Conservation (phyloP, 208 protist species). For the Naegleria fowleri region DNA sequence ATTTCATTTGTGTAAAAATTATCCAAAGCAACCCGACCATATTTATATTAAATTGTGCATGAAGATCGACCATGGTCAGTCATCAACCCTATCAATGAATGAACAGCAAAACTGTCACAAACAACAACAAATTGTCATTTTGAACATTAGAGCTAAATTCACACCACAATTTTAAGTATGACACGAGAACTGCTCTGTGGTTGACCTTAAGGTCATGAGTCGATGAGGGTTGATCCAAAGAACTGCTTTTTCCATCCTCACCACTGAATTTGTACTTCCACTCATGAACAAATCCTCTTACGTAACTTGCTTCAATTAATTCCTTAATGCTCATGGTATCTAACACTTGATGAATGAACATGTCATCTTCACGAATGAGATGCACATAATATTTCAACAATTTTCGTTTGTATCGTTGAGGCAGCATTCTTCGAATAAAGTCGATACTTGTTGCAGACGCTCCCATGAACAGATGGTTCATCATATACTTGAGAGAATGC, state of each 20-base stretch:
- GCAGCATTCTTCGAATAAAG: neutral
- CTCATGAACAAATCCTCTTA: neutral
- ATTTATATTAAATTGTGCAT: no score
- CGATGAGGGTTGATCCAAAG: no score
- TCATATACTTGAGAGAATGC: neutral
- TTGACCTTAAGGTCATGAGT: neutral
- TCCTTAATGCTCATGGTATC: neutral
- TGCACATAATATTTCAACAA: neutral
- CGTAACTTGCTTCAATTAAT: constrained; percentile 2
- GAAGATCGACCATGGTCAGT: no score
- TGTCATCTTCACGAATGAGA: neutral
- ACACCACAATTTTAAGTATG: neutral
- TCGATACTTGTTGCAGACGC: neutral
- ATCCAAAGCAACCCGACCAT: neutral
- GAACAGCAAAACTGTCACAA: neutral
- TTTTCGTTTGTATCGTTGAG: neutral
- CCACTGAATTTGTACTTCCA: neutral
- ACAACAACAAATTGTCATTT: neutral
- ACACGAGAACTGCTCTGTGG: neutral
- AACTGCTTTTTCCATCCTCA: neutral
- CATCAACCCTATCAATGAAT: neutral
- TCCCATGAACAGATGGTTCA: neutral
- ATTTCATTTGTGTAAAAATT: no score
- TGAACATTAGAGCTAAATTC: neutral
- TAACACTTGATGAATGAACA: neutral